Conservation (phyloP, 1,284 basidiomycete genomes). For the Rhodotorula sp. region DNA sequence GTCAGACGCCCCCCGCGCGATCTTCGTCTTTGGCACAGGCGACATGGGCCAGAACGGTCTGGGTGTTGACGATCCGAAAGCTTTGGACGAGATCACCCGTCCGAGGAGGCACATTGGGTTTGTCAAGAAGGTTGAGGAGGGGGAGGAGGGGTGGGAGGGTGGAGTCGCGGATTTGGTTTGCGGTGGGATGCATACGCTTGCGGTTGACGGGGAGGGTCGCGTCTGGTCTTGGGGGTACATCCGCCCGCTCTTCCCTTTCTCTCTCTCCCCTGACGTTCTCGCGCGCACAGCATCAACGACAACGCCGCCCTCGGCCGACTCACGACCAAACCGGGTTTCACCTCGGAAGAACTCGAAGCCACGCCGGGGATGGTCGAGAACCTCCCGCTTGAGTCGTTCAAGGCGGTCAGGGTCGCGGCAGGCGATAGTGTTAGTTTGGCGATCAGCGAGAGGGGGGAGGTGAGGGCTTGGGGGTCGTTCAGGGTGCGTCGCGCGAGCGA, state of each 20-base stretch:
- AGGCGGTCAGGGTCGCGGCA: slow-evolving; percentile 60
- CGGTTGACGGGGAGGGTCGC: slow-evolving; percentile 77
- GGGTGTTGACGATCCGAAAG: slow-evolving; percentile 56
- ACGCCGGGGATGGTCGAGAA: slow-evolving; percentile 66
- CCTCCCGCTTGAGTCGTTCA: slow-evolving; percentile 55
- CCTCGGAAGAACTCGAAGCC: slow-evolving; percentile 74
- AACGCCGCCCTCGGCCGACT: slow-evolving; percentile 83
- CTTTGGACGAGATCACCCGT: slow-evolving; percentile 58
- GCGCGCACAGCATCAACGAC: slow-evolving; percentile 87
- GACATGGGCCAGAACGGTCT: slow-evolving; percentile 87
- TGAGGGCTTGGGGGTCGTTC: slow-evolving; percentile 90
- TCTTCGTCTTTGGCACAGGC: slow-evolving; percentile 80
- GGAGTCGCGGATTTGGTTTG: slow-evolving; percentile 73
- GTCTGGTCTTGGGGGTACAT: slow-evolving; percentile 52
- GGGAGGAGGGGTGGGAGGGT: slow-evolving; percentile 20
- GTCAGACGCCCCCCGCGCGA: slow-evolving; percentile 49
- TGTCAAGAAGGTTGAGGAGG: slow-evolving; percentile 27
- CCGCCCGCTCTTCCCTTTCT: neutral
- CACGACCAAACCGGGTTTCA: slow-evolving; percentile 65
- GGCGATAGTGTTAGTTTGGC: slow-evolving; percentile 48
- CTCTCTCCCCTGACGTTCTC: neutral
- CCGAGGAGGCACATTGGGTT: slow-evolving; percentile 62
- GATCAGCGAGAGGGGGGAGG: slow-evolving; percentile 57
- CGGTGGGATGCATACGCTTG: slow-evolving; percentile 80
- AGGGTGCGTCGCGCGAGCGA: slow-evolving; percentile 59